phyloP scores from a whole-genome alignment of 345 rosid species.

The Syzygium aqueum region DNA sequence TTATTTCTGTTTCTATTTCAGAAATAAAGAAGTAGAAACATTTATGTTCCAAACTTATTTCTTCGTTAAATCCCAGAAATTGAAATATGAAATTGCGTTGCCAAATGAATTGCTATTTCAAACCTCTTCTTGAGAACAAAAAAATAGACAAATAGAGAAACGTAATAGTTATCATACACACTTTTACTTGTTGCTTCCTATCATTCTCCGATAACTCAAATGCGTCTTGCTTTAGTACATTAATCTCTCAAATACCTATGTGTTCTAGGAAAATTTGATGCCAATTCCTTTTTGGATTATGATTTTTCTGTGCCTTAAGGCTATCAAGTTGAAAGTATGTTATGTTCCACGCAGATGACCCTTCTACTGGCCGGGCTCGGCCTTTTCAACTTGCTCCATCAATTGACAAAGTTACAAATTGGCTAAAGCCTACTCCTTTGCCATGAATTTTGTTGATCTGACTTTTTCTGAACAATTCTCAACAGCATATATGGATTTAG shows the following conservation, averaged over 20 bases:
- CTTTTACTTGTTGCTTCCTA: not conserved
- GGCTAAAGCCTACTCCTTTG: conserved; percentile 23
- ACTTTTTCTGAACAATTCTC: not conserved
- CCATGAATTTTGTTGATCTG: not conserved
- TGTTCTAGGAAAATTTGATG: not conserved
- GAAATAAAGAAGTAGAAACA: too few species aligned
- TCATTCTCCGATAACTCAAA: not conserved
- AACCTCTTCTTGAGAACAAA: too few species aligned
- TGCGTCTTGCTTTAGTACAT: not conserved
- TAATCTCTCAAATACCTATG: not conserved
- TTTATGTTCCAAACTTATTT: too few species aligned
- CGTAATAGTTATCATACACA: too few species aligned
- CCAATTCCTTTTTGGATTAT: not conserved
- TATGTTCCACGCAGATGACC: conserved; percentile 14
- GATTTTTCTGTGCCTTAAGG: not conserved
- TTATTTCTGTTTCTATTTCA: too few species aligned
- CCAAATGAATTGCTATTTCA: too few species aligned
- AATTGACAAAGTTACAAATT: conserved; percentile 2
- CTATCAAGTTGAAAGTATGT: not conserved
- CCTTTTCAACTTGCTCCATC: conserved; percentile 23
- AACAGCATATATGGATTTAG: not conserved
- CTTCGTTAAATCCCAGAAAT: too few species aligned
- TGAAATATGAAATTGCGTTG: too few species aligned
- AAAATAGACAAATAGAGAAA: too few species aligned
- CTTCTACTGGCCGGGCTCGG: conserved; percentile 1